phyloP scores from a whole-genome alignment of 2,329 filamentous ascomycete genomes.

The Bretziella fagacearum region DNA sequence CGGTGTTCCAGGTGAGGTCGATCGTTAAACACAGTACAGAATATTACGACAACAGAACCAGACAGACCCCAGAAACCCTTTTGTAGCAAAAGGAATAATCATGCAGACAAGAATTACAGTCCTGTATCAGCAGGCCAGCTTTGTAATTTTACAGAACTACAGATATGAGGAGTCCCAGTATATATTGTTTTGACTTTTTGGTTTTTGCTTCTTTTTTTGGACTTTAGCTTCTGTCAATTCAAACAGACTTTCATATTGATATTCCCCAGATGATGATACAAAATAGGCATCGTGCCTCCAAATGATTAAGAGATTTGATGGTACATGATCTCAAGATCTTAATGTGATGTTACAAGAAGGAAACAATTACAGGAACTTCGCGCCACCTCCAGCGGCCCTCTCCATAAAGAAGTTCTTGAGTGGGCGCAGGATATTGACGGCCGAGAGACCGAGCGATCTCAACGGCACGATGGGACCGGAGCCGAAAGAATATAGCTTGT shows the following conservation, averaged over 20 bases:
- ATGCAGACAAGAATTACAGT: constrained; percentile 15
- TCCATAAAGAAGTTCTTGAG: constrained; percentile 81
- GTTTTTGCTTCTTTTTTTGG: constrained; percentile 11
- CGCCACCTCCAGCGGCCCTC: constrained; percentile 40
- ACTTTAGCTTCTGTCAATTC: background rate
- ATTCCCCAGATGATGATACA: background rate
- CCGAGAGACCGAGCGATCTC: constrained; percentile 57
- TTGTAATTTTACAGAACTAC: constrained; percentile 19
- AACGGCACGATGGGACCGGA: constrained; percentile 65
- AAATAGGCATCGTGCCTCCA: background rate
- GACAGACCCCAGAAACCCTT: constrained; percentile 10
- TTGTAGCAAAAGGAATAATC: constrained; percentile 13
- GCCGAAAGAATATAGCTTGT: constrained; percentile 75
- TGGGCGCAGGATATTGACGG: constrained; percentile 56
- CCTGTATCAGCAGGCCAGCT: constrained; percentile 3
- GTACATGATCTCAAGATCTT: background rate
- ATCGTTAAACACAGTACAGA: constrained; percentile 29
- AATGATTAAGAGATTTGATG: background rate
- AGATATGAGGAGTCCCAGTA: constrained; percentile 18
- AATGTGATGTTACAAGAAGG: constrained; percentile 7
- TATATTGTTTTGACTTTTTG: constrained; percentile 17
- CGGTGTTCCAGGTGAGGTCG: constrained; percentile 39
- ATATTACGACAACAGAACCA: background rate
- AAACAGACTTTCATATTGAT: background rate
- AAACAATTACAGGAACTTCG: constrained; percentile 25